Base-by-base conservation (phyloP, 2,329 filamentous ascomycete species). In the Fusarium sp. region DNA sequence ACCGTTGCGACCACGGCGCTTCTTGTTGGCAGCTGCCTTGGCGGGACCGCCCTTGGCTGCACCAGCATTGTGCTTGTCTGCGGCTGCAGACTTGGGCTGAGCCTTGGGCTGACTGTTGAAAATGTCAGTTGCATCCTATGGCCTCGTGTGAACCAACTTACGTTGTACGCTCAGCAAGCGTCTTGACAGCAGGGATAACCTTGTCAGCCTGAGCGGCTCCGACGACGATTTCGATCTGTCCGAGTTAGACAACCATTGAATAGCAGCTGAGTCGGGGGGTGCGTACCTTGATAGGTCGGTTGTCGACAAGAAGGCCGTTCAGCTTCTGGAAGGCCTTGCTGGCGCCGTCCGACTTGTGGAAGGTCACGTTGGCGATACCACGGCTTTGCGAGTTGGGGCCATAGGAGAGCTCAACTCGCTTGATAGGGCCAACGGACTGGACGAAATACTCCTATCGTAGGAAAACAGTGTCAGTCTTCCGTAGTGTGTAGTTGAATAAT, bases 381-480 rank as follows among this genome's bases (percentile, higher is more conserved):
- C 94, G 93, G 87, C 95, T 98, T 74, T 91, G 89, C 71, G 95
- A 95, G 79, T 93, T 94, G 71, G 95, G 94, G 77, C 95, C 96
- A 83, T 99, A 99, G 54, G 93, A 94, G 76, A 99, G 87, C 75
- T 96, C 91, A 71, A 97, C 94, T 82, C 89, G 92, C 88, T 97
- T 98, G 83, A 98, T 93, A 70, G 92, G 89, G 74, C 95, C 95
- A 81, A 97, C 90, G 76, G 93, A 92, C 79, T 94, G 92, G 78
- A 87, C 84, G 82, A 99, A 98, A 84, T 98, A 99, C 85, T 99
- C 96, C 96, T 99, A 94, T 84, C 82, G 82, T 82, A 83, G 82
- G 81, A 65, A 86, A 85, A 82, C 78, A 80, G 85, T 82, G 91
- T 94, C 90, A 94, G 92, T 93, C 78, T 86, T 83, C 80, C 81